These are phyloP conservation scores for Leccinum obscurum DNA, from an alignment of 768 basidiomycete genomes.

Conservation along the genomic window DNA sequence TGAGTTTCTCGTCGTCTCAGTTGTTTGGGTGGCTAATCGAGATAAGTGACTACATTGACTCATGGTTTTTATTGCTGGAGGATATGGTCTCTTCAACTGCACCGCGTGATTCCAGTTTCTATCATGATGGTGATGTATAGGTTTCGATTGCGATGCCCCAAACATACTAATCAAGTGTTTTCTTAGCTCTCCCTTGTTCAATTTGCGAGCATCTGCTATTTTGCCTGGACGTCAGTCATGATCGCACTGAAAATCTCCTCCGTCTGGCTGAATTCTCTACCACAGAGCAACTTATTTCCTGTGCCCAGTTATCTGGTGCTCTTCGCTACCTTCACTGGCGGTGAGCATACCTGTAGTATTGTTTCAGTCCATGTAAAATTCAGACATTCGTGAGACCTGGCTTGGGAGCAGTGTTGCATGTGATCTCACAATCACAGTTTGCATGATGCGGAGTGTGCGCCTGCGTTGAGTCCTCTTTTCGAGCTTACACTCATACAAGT, in stretches of 20 bases:
- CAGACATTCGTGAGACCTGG: no score
- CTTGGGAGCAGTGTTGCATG: no score
- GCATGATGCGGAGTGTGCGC: no score
- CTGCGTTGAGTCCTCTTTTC: no score
- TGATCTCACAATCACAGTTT: no score
- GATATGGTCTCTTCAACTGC: conserved; percentile 11
- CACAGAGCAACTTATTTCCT: not conserved
- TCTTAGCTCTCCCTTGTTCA: conserved; percentile 25
- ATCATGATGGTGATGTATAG: conserved; percentile 21
- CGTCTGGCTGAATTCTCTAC: not conserved
- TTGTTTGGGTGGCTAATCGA: not conserved
- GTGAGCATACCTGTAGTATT: no score
- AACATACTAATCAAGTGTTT: not conserved
- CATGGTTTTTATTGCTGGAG: conserved; percentile 27
- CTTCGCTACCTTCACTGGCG: no score
- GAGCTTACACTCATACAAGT: no score
- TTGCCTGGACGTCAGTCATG: not conserved
- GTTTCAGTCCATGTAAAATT: no score
- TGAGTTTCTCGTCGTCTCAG: not conserved
- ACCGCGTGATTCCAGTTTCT: not conserved
- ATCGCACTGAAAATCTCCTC: not conserved
- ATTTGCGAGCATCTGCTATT: conserved; percentile 13
- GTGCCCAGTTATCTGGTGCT: no score
- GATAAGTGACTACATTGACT: not conserved
- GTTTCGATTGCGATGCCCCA: not conserved